Evolutionary conservation across 164 flowering plant species (phyloP).

Genomic region (Dillenia turbinata): DNA sequence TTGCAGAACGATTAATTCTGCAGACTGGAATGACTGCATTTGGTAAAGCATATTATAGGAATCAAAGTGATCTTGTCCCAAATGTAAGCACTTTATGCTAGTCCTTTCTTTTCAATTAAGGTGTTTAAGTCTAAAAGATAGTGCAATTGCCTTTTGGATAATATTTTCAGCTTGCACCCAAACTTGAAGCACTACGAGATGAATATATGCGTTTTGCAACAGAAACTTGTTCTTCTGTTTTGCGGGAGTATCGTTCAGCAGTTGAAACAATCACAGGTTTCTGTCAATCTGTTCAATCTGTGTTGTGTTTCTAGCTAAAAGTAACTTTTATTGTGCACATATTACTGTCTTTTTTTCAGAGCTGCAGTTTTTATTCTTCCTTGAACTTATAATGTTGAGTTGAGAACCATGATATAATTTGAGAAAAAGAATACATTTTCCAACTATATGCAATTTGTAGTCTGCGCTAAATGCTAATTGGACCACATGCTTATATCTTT

Average conservation of each 20-base stretch:
- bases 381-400: neutral
- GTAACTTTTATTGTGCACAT: no score
- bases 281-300: neutral
- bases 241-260: conserved; percentile 70
- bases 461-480: conserved; percentile 3
- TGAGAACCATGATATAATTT: neutral
- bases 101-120: neutral
- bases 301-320: neutral
- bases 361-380: neutral
- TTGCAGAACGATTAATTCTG: conserved; percentile 68
- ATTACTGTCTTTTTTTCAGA: no score
- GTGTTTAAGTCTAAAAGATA: neutral
- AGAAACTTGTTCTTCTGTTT: conserved; percentile 67
- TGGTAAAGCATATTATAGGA: conserved; percentile 83
- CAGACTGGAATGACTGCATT: conserved; percentile 97
- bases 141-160: neutral
- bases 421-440: neutral
- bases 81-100: conserved; percentile 45
- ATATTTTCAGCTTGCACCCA: conserved; percentile 66
- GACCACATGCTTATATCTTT: conserved; percentile 4
- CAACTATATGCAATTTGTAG: neutral
- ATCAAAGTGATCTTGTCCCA: conserved; percentile 78
- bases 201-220: conserved; percentile 92
- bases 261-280: conserved; percentile 88
- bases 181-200: conserved; percentile 88